Conservation (phyloP, 495 filamentous ascomycete genomes). For the Tuber aestivum region DNA sequence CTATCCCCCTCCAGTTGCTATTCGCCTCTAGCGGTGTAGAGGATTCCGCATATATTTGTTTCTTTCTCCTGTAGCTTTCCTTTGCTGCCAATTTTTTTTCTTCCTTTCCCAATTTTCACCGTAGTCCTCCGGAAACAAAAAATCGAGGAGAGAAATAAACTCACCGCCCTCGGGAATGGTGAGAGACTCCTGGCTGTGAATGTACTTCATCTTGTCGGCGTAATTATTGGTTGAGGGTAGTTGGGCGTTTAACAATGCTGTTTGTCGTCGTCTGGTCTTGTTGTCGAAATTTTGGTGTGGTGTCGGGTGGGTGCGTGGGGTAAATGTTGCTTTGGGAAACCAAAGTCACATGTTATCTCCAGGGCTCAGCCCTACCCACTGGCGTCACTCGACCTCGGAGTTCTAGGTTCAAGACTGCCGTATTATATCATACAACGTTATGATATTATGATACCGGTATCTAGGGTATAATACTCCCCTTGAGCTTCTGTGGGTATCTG, state of each 20-base stretch:
- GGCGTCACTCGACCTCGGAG: neutral
- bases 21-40: conserved; percentile 21
- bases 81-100: conserved; percentile 3
- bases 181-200: conserved; percentile 92
- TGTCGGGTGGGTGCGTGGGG: neutral
- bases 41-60: conserved; percentile 21
- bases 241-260: neutral
- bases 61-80: conserved; percentile 7
- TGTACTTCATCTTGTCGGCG: conserved; percentile 85
- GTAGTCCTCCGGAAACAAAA: conserved; percentile 5
- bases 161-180: conserved; percentile 93
- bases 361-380: neutral
- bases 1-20: conserved; percentile 27
- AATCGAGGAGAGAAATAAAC: conserved; percentile 45
- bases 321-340: neutral
- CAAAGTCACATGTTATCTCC: neutral
- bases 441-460: too few relatives aligned
- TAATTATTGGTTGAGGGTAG: neutral
- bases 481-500: neutral
- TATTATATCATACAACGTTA: too few relatives aligned
- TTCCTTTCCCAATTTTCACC: conserved; percentile 1
- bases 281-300: neutral
- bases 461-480: neutral
- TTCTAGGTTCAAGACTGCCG: neutral
- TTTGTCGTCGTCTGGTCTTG: neutral